A percentile compares a stretch with the other conserved stretches of the same genome.
Evolutionary conservation across 106 monocot genomes (phyloP).

Genomic region (Dendrobium catenatum): DNA sequence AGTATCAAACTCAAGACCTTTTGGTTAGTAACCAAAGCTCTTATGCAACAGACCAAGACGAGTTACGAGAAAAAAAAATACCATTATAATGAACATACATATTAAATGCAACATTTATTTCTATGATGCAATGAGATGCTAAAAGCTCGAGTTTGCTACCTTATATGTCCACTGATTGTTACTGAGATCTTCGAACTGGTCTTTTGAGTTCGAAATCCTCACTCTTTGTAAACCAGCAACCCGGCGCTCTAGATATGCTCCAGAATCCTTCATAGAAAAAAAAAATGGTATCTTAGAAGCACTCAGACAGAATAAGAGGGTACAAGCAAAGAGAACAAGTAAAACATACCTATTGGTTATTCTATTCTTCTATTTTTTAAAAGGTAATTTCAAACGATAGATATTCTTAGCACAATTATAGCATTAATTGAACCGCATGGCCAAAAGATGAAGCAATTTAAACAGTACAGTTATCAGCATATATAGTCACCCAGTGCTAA

Average conservation of each 20-base stretch:
- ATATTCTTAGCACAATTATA: not conserved
- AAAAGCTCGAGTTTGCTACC: constrained; percentile 24
- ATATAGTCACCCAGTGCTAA: too few species aligned
- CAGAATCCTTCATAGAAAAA: constrained; percentile 46
- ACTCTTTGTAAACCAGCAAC: constrained; percentile 51
- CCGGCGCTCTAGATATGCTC: constrained; percentile 62
- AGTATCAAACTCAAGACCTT: too few species aligned
- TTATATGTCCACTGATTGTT: constrained; percentile 62
- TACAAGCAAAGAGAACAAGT: not conserved
- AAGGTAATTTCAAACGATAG: not conserved
- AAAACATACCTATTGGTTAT: not conserved
- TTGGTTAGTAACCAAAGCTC: too few species aligned
- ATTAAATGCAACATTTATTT: not conserved
- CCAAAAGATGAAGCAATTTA: too few species aligned
- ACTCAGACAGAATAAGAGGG: not conserved
- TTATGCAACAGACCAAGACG: too few species aligned
- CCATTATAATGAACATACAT: not conserved
- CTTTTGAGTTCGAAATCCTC: constrained; percentile 15
- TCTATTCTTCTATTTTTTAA: not conserved
- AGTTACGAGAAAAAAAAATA: not conserved
- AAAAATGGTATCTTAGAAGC: not conserved
- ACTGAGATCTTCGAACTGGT: constrained; percentile 31
- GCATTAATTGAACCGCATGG: too few species aligned
- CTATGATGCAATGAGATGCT: not conserved
- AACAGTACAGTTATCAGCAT: too few species aligned